Evolutionary conservation across 2,329 filamentous ascomycete species (phyloP), one percentile per base, ranked within the genome.

Genomic region (Talaromyces marneffei): DNA sequence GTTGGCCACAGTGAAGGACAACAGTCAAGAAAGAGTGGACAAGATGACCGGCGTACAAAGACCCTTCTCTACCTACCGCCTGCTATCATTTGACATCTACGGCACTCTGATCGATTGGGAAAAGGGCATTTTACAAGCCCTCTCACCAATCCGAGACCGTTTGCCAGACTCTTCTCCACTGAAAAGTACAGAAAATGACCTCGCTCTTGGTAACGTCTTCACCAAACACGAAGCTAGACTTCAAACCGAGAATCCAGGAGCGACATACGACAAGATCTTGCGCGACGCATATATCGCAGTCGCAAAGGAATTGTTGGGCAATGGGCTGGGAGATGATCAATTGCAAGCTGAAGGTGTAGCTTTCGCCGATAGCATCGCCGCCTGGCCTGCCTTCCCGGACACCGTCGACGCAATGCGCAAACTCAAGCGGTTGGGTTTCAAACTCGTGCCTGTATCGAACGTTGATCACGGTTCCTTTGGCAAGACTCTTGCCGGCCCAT

Each of bases 21-120:
- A 46, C n/a, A 27, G 14, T 12, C 23, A 46, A 50, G 16, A 33
- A 12, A 35, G 5, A 48, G 48, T 35, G 29, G n/a, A 20, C 29
- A 52, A 20, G 33, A 52, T 52, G 48, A n/a, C 48, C 4, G 48
- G 29, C 27, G 18, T 33, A 20, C 48, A 44, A 35, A 58, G 10
- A 14, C 53, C 35, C 16, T 67, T 75, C 20, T 66, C 68, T 8
- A 69, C 76, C 58, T 82, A 79, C 71, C 75, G 74, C 25, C 74
- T 84, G 62, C 83, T 91, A 55, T 86, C 85, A 68, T 91, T 92
- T 75, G 89, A 93, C 75, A 86, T 89, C 77, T 92, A 90, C 73
- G 89, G 89, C 72, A 93, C 90, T 0, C 81, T 92, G 3, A 84
- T 92, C 63, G 88, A 92, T 78, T 91, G 88, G 88, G 87, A 91